Evolutionary conservation across 345 rosid species (phyloP), one percentile per base, ranked within the genome.

Genomic region (Rhodomyrtus tomentosa): DNA sequence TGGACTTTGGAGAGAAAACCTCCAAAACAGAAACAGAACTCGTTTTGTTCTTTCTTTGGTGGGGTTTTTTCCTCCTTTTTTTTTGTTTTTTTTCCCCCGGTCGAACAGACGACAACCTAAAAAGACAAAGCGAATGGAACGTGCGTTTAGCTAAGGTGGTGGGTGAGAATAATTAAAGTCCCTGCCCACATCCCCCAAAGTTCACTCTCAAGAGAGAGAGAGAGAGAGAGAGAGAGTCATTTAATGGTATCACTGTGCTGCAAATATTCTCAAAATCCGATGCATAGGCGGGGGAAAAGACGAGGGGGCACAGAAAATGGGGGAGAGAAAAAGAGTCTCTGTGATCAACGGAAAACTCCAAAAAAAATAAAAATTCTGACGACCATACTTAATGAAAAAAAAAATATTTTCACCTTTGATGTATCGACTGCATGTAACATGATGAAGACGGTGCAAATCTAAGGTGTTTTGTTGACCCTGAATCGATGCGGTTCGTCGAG

Each of bases 191-290:
- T 25, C 45, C 25, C 79, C 45, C 79, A 68, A 68, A 8, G 79
- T 68, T 68, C 45, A 32, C 81, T 52, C 81, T 73, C 81, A 22
- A 62, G 6, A 32, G 92, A 84, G 87, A 84, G 91, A 85, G 83
- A 87, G 90, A 87, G 90, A 87, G 82, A 85, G 20, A 83, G 80
- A 50, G 15, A 84, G 81, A 49, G 55, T 81, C 89, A 89, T 89
- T 90, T 83, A 87, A 84, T 88, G 76, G 87, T 25, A 56, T 18
- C 51, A 68, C 59, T 83, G 74, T 50, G 42, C 73, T 72, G 81
- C 85, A 42, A 58, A 58, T 36, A 56, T 73, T 72, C 86, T 80
- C 87, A 87, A 86, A 89, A 87, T 87, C 88, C 89, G 87, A 86
- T 27, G 86, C 90, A 55, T 21, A 40, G 27, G 16, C 48, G 79